phyloP scores from a whole-genome alignment of 1,139 yeast genomes.

The Nakaseomyces delphensis region DNA sequence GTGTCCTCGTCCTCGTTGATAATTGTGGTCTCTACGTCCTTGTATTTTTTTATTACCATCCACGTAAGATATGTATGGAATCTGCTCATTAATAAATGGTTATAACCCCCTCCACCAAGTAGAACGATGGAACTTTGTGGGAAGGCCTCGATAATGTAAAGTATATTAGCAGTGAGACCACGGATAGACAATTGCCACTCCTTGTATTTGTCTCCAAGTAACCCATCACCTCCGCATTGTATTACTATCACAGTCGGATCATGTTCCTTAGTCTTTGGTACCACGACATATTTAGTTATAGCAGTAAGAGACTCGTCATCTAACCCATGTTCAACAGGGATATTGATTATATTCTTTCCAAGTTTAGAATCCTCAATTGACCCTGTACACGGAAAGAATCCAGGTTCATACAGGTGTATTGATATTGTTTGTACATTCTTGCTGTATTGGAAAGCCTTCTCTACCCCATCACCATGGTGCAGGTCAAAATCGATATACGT shows the following conservation, averaged over 20 bases:
- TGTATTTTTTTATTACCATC: slow-evolving; percentile 20
- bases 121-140: slow-evolving; percentile 36
- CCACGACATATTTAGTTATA: slow-evolving; percentile 37
- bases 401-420: slow-evolving; percentile 53
- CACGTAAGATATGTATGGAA: slow-evolving; percentile 56
- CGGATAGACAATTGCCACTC: slow-evolving; percentile 63
- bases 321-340: slow-evolving; percentile 53
- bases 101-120: slow-evolving; percentile 77
- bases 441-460: slow-evolving; percentile 51
- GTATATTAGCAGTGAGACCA: slow-evolving; percentile 40
- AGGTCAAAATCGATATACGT: slow-evolving; percentile 64
- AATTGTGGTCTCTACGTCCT: neutral
- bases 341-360: slow-evolving; percentile 39
- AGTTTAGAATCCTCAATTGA: slow-evolving; percentile 31
- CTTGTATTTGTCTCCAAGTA: slow-evolving; percentile 46
- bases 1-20: slow-evolving; percentile 24
- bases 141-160: slow-evolving; percentile 30
- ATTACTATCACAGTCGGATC: slow-evolving; percentile 49
- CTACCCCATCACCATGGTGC: slow-evolving; percentile 79
- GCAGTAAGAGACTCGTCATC: slow-evolving; percentile 37
- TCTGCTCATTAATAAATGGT: slow-evolving; percentile 53
- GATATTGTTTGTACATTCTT: slow-evolving; percentile 54
- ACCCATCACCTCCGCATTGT: slow-evolving; percentile 69
- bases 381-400: slow-evolving; percentile 74
- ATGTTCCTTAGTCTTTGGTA: slow-evolving; percentile 37